Evolutionary conservation across 2,329 filamentous ascomycete genomes (phyloP).

Genomic region (Xylaria sp.): DNA sequence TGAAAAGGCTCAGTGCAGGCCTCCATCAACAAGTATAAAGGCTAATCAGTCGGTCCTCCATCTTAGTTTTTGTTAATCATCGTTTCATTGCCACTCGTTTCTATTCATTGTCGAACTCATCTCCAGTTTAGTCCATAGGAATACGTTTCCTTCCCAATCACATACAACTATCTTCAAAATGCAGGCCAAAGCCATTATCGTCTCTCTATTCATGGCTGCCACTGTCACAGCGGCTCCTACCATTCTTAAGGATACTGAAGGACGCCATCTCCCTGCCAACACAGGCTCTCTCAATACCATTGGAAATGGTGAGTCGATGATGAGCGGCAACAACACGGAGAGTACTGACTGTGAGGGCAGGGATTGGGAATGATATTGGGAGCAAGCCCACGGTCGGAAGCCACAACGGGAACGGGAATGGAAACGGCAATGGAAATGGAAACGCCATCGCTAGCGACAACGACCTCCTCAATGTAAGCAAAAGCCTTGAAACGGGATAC

Average conservation of each 20-base stretch:
- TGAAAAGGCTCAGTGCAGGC: background rate
- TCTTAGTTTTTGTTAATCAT: background rate
- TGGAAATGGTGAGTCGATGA: constrained; percentile 6
- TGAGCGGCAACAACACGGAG: too few relatives aligned
- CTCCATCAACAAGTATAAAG: background rate
- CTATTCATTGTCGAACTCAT: background rate
- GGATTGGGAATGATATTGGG: background rate
- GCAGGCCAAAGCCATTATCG: constrained; percentile 13
- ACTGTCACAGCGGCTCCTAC: constrained; percentile 13
- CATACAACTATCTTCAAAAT: background rate
- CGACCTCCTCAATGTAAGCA: constrained; percentile 18
- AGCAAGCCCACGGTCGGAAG: constrained; percentile 4
- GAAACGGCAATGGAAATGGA: constrained; percentile 6
- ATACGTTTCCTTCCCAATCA: too few relatives aligned
- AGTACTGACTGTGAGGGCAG: background rate
- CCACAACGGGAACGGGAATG: constrained; percentile 13
- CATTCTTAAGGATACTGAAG: background rate
- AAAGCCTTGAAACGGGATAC: too few relatives aligned
- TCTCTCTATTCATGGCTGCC: constrained; percentile 11
- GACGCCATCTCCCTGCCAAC: background rate
- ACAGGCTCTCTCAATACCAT: background rate
- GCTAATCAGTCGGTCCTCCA: background rate
- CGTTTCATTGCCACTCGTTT: background rate
- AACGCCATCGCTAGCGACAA: background rate
- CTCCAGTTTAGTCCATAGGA: background rate